A percentile compares a stretch with the other conserved stretches of the same genome.
These are phyloP conservation scores for Starmerella bombicola DNA, from an alignment of 805 yeast genomes.

Conservation along the genomic window DNA sequence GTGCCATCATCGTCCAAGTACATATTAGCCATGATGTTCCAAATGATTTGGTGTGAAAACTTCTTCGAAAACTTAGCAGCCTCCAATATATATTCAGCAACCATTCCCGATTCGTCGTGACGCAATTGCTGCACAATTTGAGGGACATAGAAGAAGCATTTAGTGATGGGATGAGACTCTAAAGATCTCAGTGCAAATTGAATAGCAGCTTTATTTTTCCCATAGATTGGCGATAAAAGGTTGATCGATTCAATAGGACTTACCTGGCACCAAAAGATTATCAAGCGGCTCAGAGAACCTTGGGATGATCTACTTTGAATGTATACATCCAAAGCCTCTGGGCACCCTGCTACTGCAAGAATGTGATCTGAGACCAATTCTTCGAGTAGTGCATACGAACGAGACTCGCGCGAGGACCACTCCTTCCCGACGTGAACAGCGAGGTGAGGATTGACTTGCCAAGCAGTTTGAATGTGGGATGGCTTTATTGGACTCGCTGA, in stretches of 20 bases:
- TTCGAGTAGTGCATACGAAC: constrained; percentile 32
- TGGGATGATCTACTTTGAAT: constrained; percentile 24
- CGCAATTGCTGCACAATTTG: constrained; percentile 90
- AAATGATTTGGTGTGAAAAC: constrained; percentile 93
- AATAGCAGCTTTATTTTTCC: constrained; percentile 49
- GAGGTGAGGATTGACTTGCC: constrained; percentile 52
- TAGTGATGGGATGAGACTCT: constrained; percentile 72
- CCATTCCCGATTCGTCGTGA: constrained; percentile 69
- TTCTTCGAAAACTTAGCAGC: constrained; percentile 82
- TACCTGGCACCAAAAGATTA: constrained; percentile 59
- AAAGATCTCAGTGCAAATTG: constrained; percentile 87
- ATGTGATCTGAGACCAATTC: constrained; percentile 45
- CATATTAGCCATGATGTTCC: constrained; percentile 94
- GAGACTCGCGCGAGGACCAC: constrained; percentile 4
- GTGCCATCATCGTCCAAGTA: constrained; percentile 80
- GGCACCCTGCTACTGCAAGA: constrained; percentile 40
- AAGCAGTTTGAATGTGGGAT: constrained; percentile 36
- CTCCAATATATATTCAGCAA: constrained; percentile 76
- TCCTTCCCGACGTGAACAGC: constrained; percentile 46
- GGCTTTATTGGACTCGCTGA: not conserved
- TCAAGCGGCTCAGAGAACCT: constrained; percentile 27
- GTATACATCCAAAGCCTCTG: constrained; percentile 49
- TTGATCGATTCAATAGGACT: constrained; percentile 79
- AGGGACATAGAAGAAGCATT: constrained; percentile 93
- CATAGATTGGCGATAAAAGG: constrained; percentile 62